Conservation (phyloP, 177 flowering plant genomes). For the Vitis hybrid region DNA sequence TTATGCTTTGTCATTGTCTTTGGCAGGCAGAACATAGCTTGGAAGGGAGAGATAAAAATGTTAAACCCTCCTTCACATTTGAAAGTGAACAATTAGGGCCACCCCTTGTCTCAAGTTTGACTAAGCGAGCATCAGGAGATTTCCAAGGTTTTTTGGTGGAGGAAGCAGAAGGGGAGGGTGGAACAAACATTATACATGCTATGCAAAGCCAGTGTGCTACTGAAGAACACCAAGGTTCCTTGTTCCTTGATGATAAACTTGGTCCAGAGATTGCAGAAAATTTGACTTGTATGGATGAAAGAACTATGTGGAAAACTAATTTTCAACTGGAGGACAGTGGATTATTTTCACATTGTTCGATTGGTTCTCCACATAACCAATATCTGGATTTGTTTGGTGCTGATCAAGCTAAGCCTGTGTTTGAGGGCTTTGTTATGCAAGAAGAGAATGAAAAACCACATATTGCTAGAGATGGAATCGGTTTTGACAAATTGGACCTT, state of each 20-base stretch:
- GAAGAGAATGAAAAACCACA: constrained; percentile 22
- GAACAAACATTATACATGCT: constrained; percentile 16
- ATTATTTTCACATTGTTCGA: constrained; percentile 21
- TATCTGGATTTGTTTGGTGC: constrained; percentile 23
- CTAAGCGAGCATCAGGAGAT: constrained; percentile 18
- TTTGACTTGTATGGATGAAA: constrained; percentile 14
- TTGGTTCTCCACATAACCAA: constrained; percentile 22
- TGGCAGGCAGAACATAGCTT: constrained; percentile 30
- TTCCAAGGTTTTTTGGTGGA: constrained; percentile 24
- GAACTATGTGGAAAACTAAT: constrained; percentile 19
- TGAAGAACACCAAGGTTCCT: constrained; percentile 15
- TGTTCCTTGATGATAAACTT: constrained; percentile 12
- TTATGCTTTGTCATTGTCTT: constrained; percentile 11
- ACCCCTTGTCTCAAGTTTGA: constrained; percentile 19
- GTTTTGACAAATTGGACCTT: constrained; percentile 36
- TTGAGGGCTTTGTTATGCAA: constrained; percentile 61
- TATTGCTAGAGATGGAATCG: constrained; percentile 22
- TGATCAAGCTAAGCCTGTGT: constrained; percentile 51
- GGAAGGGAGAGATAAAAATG: constrained; percentile 20
- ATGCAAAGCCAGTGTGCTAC: constrained; percentile 5
- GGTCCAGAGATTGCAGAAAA: constrained; percentile 18
- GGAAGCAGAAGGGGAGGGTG: constrained; percentile 18
- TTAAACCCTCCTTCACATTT: constrained; percentile 7
- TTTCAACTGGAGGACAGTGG: constrained; percentile 21
- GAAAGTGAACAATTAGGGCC: constrained; percentile 10